These are phyloP conservation scores for Candida dajiaensis DNA, from an alignment of 805 yeast species.

Conservation along the genomic window DNA sequence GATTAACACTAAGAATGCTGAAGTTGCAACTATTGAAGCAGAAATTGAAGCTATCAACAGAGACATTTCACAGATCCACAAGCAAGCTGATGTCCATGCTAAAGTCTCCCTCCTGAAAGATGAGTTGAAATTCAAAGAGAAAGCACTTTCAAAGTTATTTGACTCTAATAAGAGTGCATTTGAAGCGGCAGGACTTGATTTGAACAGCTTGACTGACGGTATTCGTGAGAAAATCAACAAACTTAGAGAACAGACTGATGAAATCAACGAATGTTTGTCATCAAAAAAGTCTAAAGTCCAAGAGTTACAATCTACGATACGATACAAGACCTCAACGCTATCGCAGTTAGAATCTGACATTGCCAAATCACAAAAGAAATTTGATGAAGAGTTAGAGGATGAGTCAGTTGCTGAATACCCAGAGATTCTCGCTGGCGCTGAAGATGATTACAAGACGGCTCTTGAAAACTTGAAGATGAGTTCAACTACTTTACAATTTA, in stretches of 20 bases:
- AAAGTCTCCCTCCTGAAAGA: constrained; percentile 42
- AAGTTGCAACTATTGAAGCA: constrained; percentile 32
- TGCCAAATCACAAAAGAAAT: constrained; percentile 6
- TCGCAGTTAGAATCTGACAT: constrained; percentile 7
- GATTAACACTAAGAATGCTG: constrained; percentile 33
- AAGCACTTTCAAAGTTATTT: constrained; percentile 26
- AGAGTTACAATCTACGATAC: constrained; percentile 17
- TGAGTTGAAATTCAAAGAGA: constrained; percentile 28
- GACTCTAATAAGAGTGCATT: constrained; percentile 22
- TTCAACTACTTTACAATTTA: constrained; percentile 65
- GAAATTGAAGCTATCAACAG: constrained; percentile 48
- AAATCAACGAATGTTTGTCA: constrained; percentile 4
- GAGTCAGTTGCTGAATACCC: constrained; percentile 47
- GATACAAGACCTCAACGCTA: constrained; percentile 5
- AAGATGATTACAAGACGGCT: constrained; percentile 54
- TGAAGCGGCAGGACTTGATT: constrained; percentile 12
- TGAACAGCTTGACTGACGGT: constrained; percentile 11
- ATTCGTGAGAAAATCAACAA: constrained; percentile 7
- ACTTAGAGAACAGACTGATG: neutral
- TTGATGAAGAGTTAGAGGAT: constrained; percentile 20
- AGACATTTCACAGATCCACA: constrained; percentile 44
- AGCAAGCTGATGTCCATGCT: constrained; percentile 55
- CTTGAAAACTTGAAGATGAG: constrained; percentile 62
- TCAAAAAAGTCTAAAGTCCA: constrained; percentile 13
- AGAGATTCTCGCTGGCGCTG: constrained; percentile 45